Evolutionary conservation across 2,329 filamentous ascomycete species (phyloP).

Genomic region (Phoma sp.): DNA sequence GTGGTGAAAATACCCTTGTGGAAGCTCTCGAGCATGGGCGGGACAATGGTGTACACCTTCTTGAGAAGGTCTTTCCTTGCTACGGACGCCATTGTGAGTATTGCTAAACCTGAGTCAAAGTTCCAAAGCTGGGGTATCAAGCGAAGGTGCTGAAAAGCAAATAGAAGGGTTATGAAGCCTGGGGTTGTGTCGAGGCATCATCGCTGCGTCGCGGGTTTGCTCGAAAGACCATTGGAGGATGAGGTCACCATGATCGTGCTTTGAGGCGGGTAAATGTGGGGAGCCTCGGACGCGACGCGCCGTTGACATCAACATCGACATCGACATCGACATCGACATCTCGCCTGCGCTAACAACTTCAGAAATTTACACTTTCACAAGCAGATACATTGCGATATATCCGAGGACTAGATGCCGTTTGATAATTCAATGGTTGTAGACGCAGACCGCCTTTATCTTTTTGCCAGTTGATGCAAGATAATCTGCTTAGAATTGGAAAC

Average conservation of each 20-base stretch:
- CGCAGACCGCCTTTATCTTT: too few species aligned
- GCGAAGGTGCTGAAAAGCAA: constrained; percentile 1
- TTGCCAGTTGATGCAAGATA: too few species aligned
- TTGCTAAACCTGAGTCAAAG: background rate
- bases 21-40: constrained; percentile 92
- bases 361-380: background rate
- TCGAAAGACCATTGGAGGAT: background rate
- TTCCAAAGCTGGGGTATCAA: constrained; percentile 4
- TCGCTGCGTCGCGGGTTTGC: constrained; percentile 11
- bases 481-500: too few species aligned
- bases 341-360: background rate
- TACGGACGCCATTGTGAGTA: constrained; percentile 57
- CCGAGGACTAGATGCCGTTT: too few species aligned
- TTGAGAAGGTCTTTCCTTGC: constrained; percentile 77
- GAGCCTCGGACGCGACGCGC: constrained; percentile 12
- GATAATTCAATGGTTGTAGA: too few species aligned
- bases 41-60: constrained; percentile 88
- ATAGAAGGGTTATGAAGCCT: background rate
- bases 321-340: too few species aligned
- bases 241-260: constrained; percentile 18
- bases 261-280: constrained; percentile 13
- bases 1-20: constrained; percentile 82
- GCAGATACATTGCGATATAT: background rate
- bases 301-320: too few species aligned
- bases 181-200: constrained; percentile 5